phyloP scores from a whole-genome alignment of 805 yeast species.

The Kodamaea restingae region DNA sequence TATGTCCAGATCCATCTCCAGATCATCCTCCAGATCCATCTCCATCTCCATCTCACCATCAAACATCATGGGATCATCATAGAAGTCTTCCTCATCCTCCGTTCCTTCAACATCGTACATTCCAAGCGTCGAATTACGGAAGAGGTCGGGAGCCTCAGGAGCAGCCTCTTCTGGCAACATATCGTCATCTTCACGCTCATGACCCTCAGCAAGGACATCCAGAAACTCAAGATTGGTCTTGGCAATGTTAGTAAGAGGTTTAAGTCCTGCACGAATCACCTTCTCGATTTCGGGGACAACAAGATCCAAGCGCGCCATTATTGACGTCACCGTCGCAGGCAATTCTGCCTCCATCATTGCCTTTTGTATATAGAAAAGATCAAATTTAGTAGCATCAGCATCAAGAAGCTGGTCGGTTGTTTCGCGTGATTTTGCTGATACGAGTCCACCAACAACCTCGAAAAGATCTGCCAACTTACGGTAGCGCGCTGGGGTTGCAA shows the following conservation, averaged over 20 bases:
- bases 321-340: conserved; percentile 51
- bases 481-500: conserved; percentile 25
- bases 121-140: conserved; percentile 85
- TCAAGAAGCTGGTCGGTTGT: conserved; percentile 43
- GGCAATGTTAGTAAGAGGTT: conserved; percentile 56
- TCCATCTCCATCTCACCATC: conserved; percentile 23
- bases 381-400: conserved; percentile 48
- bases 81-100: conserved; percentile 38
- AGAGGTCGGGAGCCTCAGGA: conserved; percentile 72
- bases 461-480: conserved; percentile 48
- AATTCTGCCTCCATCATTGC: conserved; percentile 66
- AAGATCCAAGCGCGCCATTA: conserved; percentile 65
- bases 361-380: conserved; percentile 60
- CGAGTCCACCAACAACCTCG: conserved; percentile 43
- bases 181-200: conserved; percentile 48
- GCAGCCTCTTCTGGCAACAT: conserved; percentile 48
- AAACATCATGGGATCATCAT: conserved; percentile 4
- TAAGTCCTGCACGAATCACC: conserved; percentile 55
- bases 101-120: conserved; percentile 86
- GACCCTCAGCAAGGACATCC: conserved; percentile 47
- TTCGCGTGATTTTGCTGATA: conserved; percentile 42
- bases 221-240: conserved; percentile 54
- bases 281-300: conserved; percentile 65
- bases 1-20: conserved; percentile 20
- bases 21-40: conserved; percentile 23